Evolutionary conservation across 352 stramenopile species (phyloP).

Genomic region (Globisporangium camurandrum): DNA sequence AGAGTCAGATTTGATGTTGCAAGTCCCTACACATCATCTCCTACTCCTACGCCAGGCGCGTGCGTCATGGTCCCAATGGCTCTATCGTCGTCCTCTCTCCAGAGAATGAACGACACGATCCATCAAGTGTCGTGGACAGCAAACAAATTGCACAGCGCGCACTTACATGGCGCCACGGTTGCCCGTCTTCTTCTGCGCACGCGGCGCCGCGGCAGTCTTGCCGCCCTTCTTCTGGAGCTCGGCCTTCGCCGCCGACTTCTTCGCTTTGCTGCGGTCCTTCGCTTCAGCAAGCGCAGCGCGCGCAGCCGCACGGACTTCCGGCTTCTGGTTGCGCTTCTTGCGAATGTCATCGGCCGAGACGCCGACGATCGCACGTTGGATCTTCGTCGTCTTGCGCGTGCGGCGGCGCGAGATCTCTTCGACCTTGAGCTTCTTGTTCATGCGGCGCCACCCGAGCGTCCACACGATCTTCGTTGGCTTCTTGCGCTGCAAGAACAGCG

Average conservation of each 20-base stretch:
- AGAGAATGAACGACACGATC: no score
- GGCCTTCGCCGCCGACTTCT: slow-evolving; percentile 58
- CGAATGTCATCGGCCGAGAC: slow-evolving; percentile 96
- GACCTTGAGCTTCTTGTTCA: slow-evolving; percentile 99
- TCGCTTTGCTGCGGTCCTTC: slow-evolving; percentile 86
- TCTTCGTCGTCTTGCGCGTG: slow-evolving; percentile 93
- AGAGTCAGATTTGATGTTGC: no score
- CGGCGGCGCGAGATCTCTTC: slow-evolving; percentile 79
- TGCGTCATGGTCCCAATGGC: no score
- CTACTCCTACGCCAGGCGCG: no score
- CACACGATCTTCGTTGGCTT: slow-evolving; percentile 99
- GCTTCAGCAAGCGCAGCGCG: slow-evolving; percentile 86
- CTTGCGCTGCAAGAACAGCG: slow-evolving; percentile 98
- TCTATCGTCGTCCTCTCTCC: no score
- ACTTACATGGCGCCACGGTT: slow-evolving; percentile 86
- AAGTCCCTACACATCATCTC: no score
- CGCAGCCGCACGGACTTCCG: slow-evolving; percentile 85
- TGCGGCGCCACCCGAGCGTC: slow-evolving; percentile 95
- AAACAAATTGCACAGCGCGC: not conserved
- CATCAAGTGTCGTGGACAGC: no score
- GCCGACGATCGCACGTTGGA: slow-evolving; percentile 96
- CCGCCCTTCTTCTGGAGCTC: slow-evolving; percentile 48
- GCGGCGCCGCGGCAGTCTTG: slow-evolving; percentile 58
- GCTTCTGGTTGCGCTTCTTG: slow-evolving; percentile 97
- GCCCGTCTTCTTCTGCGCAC: slow-evolving; percentile 84